Evolutionary conservation across 768 basidiomycete genomes (phyloP).

Genomic region (Leccinellum luteum): DNA sequence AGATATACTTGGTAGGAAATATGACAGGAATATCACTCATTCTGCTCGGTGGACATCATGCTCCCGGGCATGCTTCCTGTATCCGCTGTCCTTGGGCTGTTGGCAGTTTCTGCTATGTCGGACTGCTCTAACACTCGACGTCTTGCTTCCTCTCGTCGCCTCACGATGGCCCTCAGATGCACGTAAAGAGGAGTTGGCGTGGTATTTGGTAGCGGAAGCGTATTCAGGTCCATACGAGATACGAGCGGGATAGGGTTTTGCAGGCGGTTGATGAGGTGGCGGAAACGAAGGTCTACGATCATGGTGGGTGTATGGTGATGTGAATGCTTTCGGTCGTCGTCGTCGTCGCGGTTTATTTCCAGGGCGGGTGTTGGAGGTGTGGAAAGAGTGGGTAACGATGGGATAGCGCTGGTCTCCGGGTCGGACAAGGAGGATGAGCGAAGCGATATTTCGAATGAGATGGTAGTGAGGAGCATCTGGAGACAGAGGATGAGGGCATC

Average conservation of each 20-base stretch:
- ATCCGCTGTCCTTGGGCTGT: conserved; percentile 37
- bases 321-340: conserved; percentile 18
- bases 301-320: conserved; percentile 37
- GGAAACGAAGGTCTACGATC: conserved; percentile 63
- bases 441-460: conserved; percentile 61
- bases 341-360: conserved; percentile 20
- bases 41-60: conserved; percentile 27
- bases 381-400: conserved; percentile 24
- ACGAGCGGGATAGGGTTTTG: conserved; percentile 48
- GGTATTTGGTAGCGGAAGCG: conserved; percentile 61
- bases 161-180: conserved; percentile 51
- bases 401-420: conserved; percentile 38
- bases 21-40: conserved; percentile 17
- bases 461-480: conserved; percentile 62
- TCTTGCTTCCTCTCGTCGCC: conserved; percentile 44
- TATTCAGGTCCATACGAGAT: conserved; percentile 27
- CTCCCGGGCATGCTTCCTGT: conserved; percentile 35
- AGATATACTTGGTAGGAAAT: conserved; percentile 10
- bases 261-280: conserved; percentile 53
- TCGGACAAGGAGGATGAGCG: conserved; percentile 39
- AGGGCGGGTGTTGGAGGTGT: conserved; percentile 23
- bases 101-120: conserved; percentile 20
- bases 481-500: conserved; percentile 67
- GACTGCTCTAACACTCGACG: conserved; percentile 29
- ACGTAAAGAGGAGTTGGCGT: conserved; percentile 50